Conservation (phyloP, 345 rosid species). For the Bretschneidera sinensis region DNA sequence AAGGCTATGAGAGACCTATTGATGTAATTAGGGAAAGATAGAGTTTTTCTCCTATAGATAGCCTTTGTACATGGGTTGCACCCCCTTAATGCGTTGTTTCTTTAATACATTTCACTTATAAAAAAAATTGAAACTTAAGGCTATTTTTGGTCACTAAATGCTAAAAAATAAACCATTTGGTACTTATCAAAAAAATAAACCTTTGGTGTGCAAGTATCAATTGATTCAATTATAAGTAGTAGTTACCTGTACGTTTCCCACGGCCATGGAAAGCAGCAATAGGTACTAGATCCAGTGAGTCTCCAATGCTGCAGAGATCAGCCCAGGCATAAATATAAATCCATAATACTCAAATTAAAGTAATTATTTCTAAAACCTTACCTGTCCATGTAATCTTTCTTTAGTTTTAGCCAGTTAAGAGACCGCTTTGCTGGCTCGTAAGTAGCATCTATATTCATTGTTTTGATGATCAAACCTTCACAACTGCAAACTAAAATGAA, state of each 20-base stretch:
- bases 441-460: slow-evolving; percentile 84
- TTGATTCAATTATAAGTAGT: not conserved
- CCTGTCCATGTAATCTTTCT: slow-evolving; percentile 97
- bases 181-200: not conserved
- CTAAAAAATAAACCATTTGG: not conserved
- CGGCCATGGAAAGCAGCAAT: slow-evolving; percentile 95
- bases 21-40: no score
- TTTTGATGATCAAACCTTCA: slow-evolving; percentile 95
- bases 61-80: no score
- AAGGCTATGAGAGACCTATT: no score
- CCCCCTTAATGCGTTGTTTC: no score
- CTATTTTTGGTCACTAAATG: not conserved
- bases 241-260: slow-evolving; percentile 84
- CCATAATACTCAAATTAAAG: slow-evolving; percentile 1
- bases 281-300: slow-evolving; percentile 91
- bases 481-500: slow-evolving; percentile 51
- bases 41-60: no score
- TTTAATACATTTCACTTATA: no score
- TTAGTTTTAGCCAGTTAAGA: slow-evolving; percentile 85
- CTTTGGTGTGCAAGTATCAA: not conserved
- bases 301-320: slow-evolving; percentile 65
- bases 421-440: slow-evolving; percentile 97
- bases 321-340: not conserved
- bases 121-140: not conserved
- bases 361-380: slow-evolving; percentile 18